Base-by-base conservation (phyloP, 2,329 filamentous ascomycete genomes). In the Exophiala sp. region DNA sequence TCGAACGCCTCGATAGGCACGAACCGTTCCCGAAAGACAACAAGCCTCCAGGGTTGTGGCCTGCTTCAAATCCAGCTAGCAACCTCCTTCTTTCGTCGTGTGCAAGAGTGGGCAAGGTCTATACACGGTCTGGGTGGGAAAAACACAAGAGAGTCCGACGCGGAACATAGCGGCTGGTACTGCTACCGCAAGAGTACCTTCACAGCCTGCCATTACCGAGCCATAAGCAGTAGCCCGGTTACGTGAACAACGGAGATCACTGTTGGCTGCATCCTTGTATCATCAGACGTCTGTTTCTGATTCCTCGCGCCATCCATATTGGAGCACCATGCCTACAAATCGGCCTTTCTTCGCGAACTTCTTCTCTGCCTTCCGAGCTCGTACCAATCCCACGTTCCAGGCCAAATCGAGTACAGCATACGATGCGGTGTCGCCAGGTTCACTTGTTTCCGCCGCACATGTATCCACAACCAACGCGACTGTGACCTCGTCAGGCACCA, bases 311-410 rank as follows among this genome's bases (percentile, higher is more conserved):
- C 8, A 27, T 46, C 32, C 34, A 21, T 18, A 34, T 39, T 9
- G 5, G 7, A 6, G 35, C 49, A 71, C 52, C 60, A 83, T 83
- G 80, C 77, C 79, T 1, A 82, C 78, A 57, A 83, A 84, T 69
- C 70, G 80, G 50, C 81, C 76, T 41, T 85, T 85, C 69, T 74
- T 85, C 60, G 75, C 80, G 58, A 81, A 80, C 70, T 83, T 85
- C 69, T 75, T 85, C 55, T 77, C 81, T 41, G 80, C 81, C 55
- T 85, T 85, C 63, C 75, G 81, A 44, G 79, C 81, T 43, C 80
- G 83, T 62, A 80, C 80, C 35, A 61, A 49, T 43, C 57, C 60
- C 23, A 72, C 75, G 48, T 74, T 79, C 57, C 82, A 82, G 62
- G 70, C 79, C 19, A 72, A 78, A 9, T 68, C 69, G n/a, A 65